phyloP scores from a whole-genome alignment of 352 stramenopile genomes.

The Phytophthora ramorum region DNA sequence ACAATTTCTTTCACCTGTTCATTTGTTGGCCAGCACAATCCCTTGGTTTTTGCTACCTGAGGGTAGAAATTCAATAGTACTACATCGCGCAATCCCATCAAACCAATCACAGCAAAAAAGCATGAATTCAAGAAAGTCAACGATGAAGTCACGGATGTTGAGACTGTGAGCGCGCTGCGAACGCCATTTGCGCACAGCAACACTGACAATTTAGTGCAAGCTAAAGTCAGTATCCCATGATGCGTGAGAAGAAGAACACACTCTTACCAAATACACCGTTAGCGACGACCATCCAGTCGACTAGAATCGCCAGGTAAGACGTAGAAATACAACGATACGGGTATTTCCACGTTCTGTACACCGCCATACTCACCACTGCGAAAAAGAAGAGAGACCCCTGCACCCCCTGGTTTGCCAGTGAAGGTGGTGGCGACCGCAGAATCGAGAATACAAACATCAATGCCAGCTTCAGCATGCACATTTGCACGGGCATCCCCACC shows the following conservation, averaged over 20 bases:
- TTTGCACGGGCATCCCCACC: constrained; percentile 37
- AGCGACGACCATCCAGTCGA: constrained; percentile 50
- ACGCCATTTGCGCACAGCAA: constrained; percentile 65
- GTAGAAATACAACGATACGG: constrained; percentile 50
- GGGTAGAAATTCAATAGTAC: constrained; percentile 14
- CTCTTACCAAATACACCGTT: constrained; percentile 62
- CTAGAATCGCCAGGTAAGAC: constrained; percentile 38
- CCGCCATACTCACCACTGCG: constrained; percentile 29
- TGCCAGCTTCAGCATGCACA: constrained; percentile 55
- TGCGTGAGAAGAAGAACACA: background rate
- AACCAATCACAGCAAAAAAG: constrained; percentile 28
- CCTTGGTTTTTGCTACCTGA: constrained; percentile 2
- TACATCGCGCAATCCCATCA: constrained; percentile 17
- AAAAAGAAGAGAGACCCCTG: constrained; percentile 64
- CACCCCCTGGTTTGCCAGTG: constrained; percentile 46
- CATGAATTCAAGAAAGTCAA: constrained; percentile 56
- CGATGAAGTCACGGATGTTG: constrained; percentile 55
- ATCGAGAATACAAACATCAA: constrained; percentile 63
- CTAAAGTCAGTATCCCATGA: constrained; percentile 1
- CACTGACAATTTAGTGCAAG: constrained; percentile 30
- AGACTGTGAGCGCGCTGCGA: constrained; percentile 67
- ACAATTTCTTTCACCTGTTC: constrained; percentile 27
- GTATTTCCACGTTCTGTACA: constrained; percentile 27
- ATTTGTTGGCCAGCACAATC: constrained; percentile 26
- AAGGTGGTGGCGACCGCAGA: constrained; percentile 50